phyloP scores from a whole-genome alignment of 2,329 filamentous ascomycete species.

The Trichoderma sp. region DNA sequence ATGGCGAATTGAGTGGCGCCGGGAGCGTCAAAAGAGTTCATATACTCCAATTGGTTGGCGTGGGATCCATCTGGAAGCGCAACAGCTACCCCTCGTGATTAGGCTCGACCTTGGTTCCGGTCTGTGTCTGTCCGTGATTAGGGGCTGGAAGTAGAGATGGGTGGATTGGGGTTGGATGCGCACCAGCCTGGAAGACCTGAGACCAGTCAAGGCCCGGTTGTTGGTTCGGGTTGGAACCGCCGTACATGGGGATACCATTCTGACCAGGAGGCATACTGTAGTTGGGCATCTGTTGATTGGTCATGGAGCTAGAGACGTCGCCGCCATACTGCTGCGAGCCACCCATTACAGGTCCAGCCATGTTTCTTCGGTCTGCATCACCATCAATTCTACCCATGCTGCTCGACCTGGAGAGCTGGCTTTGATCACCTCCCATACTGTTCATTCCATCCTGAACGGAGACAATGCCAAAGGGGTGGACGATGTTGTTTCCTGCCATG shows the following conservation, averaged over 20 bases:
- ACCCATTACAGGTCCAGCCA: constrained; percentile 51
- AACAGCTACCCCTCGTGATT: constrained; percentile 47
- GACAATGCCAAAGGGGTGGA: constrained; percentile 58
- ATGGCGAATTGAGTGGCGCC: constrained; percentile 50
- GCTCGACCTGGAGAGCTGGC: constrained; percentile 60
- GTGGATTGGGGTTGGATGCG: constrained; percentile 60
- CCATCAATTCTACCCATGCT: constrained; percentile 58
- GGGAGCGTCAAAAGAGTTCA: constrained; percentile 21
- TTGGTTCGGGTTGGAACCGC: constrained; percentile 59
- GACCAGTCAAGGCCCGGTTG: constrained; percentile 70
- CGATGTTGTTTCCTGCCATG: constrained; percentile 56
- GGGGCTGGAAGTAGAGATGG: constrained; percentile 49
- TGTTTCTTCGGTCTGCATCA: constrained; percentile 57
- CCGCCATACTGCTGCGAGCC: constrained; percentile 55
- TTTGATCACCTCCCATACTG: constrained; percentile 60
- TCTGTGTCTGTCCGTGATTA: constrained; percentile 68
- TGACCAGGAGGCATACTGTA: constrained; percentile 63
- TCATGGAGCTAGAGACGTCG: constrained; percentile 61
- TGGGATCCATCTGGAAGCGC: constrained; percentile 33
- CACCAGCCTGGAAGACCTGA: constrained; percentile 73
- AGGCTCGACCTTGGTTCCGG: constrained; percentile 66
- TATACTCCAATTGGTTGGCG: background rate
- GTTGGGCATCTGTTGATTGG: constrained; percentile 61
- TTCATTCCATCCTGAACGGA: constrained; percentile 56
- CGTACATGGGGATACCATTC: constrained; percentile 64